A percentile compares a stretch with the other conserved stretches of the same genome.
These are phyloP conservation scores for Urostyla sp. DNA, from an alignment of 73 alveolate species.

Conservation along the genomic window DNA sequence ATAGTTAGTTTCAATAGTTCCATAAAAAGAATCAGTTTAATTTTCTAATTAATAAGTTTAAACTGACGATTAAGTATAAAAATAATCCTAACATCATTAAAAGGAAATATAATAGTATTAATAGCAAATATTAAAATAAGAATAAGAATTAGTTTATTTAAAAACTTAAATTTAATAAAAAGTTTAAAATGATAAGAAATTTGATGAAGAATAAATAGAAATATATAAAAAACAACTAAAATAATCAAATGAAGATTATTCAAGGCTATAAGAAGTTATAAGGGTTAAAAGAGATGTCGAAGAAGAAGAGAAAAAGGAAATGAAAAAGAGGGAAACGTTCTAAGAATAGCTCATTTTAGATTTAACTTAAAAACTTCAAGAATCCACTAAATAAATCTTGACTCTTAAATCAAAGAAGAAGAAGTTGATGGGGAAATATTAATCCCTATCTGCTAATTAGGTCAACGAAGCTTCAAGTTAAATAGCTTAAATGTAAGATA, in stretches of 20 bases:
- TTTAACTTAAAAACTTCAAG: too few relatives aligned
- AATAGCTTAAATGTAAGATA: background rate
- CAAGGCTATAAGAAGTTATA: background rate
- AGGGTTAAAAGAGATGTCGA: background rate
- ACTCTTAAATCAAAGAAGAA: too few relatives aligned
- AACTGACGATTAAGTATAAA: background rate
- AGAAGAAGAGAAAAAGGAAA: background rate
- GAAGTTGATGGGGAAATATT: too few relatives aligned
- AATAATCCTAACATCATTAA: background rate
- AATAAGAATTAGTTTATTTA: background rate
- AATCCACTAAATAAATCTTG: too few relatives aligned
- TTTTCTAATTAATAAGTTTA: too few relatives aligned
- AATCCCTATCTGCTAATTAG: too few relatives aligned
- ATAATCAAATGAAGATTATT: background rate
- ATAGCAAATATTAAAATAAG: background rate
- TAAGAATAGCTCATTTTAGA: too few relatives aligned
- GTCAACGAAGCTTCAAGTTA: too few relatives aligned
- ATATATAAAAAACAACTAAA: too few relatives aligned
- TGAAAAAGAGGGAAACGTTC: too few relatives aligned
- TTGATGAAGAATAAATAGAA: background rate
- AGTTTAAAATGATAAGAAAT: too few relatives aligned
- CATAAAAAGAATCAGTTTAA: background rate
- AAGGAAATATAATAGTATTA: background rate
- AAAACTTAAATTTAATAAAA: too few relatives aligned
- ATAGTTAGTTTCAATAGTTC: background rate